Conservation (phyloP, 1,139 yeast species). For the Diutina pseudorugosa region DNA sequence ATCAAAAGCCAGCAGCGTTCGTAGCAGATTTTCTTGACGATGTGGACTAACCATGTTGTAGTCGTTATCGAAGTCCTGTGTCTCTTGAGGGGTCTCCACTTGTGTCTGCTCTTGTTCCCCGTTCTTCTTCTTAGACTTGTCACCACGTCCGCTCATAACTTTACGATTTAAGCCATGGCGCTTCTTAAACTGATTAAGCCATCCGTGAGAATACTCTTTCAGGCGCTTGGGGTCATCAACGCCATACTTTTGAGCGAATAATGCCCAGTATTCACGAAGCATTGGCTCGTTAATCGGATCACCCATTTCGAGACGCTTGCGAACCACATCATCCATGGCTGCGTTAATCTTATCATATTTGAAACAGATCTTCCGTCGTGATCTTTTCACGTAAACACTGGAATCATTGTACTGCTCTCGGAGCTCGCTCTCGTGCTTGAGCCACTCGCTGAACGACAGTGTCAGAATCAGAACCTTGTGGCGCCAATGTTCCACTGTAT, state of each 20-base stretch:
- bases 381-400: slow-evolving; percentile 19
- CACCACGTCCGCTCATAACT: neutral
- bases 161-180: slow-evolving; percentile 32
- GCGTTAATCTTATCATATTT: slow-evolving; percentile 46
- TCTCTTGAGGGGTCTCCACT: neutral
- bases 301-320: slow-evolving; percentile 27
- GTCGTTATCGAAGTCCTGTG: neutral
- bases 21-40: neutral
- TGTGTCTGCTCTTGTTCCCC: neutral
- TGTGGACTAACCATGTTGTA: neutral
- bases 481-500: slow-evolving; percentile 41
- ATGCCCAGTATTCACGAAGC: slow-evolving; percentile 43
- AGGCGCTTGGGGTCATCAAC: slow-evolving; percentile 49
- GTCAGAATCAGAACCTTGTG: slow-evolving; percentile 41
- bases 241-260: slow-evolving; percentile 43
- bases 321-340: slow-evolving; percentile 45
- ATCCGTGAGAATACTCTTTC: slow-evolving; percentile 45
- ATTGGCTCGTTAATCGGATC: slow-evolving; percentile 44
- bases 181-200: slow-evolving; percentile 49
- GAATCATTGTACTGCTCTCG: slow-evolving; percentile 31
- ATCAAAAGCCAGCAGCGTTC: slow-evolving; percentile 5
- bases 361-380: slow-evolving; percentile 37
- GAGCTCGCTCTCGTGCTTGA: slow-evolving; percentile 39
- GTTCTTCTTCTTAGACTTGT: neutral
- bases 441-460: slow-evolving; percentile 49